A percentile compares a stretch with the other conserved stretches of the same genome.
Conservation (phyloP, 1,284 basidiomycete species). For the Ustilago cynodontis region DNA sequence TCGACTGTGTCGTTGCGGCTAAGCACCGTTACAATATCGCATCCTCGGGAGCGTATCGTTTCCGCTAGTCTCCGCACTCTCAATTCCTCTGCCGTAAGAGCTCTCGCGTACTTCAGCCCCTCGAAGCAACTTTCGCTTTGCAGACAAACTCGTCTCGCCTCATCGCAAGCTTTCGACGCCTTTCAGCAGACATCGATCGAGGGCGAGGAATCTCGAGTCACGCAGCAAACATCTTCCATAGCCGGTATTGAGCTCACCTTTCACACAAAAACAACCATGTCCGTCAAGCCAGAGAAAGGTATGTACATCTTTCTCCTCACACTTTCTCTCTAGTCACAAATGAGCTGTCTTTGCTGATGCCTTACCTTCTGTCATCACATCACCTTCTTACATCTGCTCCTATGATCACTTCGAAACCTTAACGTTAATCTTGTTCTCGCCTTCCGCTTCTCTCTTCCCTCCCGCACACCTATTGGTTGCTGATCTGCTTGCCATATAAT, state of each 20-base stretch:
- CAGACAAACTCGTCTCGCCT: not conserved
- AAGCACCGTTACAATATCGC: not conserved
- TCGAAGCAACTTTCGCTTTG: too few relatives aligned
- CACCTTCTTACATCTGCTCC: not conserved
- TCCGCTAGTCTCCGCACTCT: not conserved
- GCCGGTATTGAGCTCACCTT: not conserved
- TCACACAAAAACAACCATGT: conserved; percentile 7
- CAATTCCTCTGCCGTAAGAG: too few relatives aligned
- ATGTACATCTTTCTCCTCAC: conserved; percentile 4
- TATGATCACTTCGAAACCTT: conserved; percentile 12
- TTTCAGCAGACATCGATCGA: not conserved
- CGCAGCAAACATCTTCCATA: not conserved
- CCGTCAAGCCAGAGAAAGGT: conserved; percentile 33
- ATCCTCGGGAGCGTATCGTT: not conserved
- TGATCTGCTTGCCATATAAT: not conserved
- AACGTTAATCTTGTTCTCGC: not conserved
- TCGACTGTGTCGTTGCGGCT: not conserved
- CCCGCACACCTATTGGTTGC: not conserved
- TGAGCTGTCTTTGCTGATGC: not conserved
- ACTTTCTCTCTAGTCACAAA: too few relatives aligned
- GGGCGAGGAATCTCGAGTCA: not conserved
- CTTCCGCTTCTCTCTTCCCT: conserved; percentile 1
- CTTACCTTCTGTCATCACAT: not conserved
- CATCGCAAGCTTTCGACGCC: not conserved
- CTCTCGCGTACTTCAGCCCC: too few relatives aligned